Base-by-base conservation (phyloP, 139 green algal genomes). In the Klebsormidium nitens region DNA sequence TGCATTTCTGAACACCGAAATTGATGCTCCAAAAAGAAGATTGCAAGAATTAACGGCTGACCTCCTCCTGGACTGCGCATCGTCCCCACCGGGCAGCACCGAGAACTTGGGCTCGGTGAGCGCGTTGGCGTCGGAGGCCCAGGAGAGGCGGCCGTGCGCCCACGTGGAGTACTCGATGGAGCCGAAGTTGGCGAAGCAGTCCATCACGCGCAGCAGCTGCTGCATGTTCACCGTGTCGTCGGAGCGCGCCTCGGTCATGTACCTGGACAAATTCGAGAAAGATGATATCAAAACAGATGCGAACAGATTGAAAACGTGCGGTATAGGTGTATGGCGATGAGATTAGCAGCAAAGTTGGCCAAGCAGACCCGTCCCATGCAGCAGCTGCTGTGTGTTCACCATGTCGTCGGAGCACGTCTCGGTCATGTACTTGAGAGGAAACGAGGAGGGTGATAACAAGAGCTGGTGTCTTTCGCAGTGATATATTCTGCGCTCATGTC, bases 261-360 rank as follows among this genome's bases (percentile, higher is more conserved):
- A 63, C 46, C 46, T 55, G 46, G 46, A 23, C 23, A 55, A 31
- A 23, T 55, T 55, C 23, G 23, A 55, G 23, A 55, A 23, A 55
- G 23, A 55, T 23, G 46, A 55, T 31, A 55, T 55, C 23, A 23
- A 55, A 23, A 55, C 23, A 55, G 46, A 23, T 31, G 23, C 23
- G 23, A 55, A 55, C 23, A 55, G 46, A 55, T 23, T 55, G 23
- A 23, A 55, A 55, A 55, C 23, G 46, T 31, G 46, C 23, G n/a
- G n/a, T n/a, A n/a, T n/a, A n/a, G n/a, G n/a, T n/a, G n/a, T n/a
- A n/a, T n/a, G n/a, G n/a, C n/a, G n/a, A n/a, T n/a, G n/a, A n/a
- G n/a, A n/a, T n/a, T n/a, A n/a, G n/a, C n/a, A n/a, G n/a, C 55
- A 63, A 32, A 63, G 55, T 63, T 63, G 29, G 14, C 11, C 11